Evolutionary conservation across 495 filamentous ascomycete genomes (phyloP), one percentile per base, ranked within the genome.

Genomic region (Podospora appendiculata): DNA sequence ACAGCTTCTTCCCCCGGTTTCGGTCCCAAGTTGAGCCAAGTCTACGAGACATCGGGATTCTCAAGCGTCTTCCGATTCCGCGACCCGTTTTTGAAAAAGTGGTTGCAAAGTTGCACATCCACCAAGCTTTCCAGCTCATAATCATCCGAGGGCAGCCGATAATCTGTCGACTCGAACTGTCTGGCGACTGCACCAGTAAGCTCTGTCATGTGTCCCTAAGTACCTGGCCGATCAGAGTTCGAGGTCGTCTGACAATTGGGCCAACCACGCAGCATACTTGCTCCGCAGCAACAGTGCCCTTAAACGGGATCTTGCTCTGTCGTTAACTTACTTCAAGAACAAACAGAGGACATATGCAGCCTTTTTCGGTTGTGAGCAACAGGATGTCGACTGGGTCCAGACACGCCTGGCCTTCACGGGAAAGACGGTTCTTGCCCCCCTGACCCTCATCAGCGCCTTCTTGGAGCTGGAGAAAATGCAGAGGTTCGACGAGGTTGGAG

Each of bases 401-500:
- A 12, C 38, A 12, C 38, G 38, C 12, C 7, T 41, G 2, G 14
- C 11, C 11, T 41, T 41, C 38, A 41, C 38, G 11, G 38, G 38
- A 7, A 41, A 41, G 38, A 41, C 38, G 14, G 38, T 16, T 16
- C 38, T 41, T 7, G 38, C 38, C 38, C 38, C 38, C 14, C 14
- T 41, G 2, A 41, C 38, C 7, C 38, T 41, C 2, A 41, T 41
- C 38, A 41, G 38, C 38, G 38, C 38, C 38, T 41, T 41, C 14
- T 16, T 41, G 12, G 38, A 41, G 7, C 38, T 41, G 12, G 38
- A 41, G 17, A 54, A 54, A 18, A 16, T 42, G 8, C n/a, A 43
- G 0, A 45, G 51, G 18, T 54, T 54, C 45, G 45, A 54, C 10
- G 40, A 54, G n/a, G 45, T 54, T 25, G 32, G 48, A 36, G 39